Evolutionary conservation across 2,329 filamentous ascomycete genomes (phyloP), one percentile per base, ranked within the genome.

Genomic region (Calonectria hongkongensis): DNA sequence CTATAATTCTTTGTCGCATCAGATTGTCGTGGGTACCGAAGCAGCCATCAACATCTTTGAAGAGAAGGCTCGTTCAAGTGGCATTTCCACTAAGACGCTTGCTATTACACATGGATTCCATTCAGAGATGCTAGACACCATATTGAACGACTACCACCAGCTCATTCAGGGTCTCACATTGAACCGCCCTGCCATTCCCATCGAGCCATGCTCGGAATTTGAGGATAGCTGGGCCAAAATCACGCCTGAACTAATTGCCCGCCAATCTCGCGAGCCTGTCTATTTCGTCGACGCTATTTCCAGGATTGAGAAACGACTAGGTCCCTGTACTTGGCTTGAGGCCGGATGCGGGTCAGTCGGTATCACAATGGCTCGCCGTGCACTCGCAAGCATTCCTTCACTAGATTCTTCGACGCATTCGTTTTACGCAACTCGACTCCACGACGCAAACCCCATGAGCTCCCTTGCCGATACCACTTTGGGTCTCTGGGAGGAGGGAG

Each of bases 81-180:
- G 54, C 6, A 15, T 60, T 27, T 60, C 54, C 27, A 41, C 54
- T 6, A 60, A 60, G 21, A n/a, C 33, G 4, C 13, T 60, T 2
- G 54, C 36, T 27, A 36, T 60, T 3, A 41, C 54, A 12, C 54
- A 60, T 41, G 54, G 54, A 27, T 60, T 60, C 33, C 54, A 60
- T 27, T 60, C 54, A 41, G 25, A 16, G 13, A 8, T 60, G n/a
- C 15, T 60, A 16, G 21, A 60, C 13, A 41, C 13, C 12, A 60
- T 60, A n/a, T 25, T 60, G 13, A 60, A 60, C 13, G 54, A 60
- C 3, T 60, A 60, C 7, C 54, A 41, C 54, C n/a, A 60, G 54
- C 4, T 60, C 6, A 60, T 60, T 27, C 54, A 25, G 25, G 33
- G 54, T 2, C 54, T 60, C 7, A 36, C n/a, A 2, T 41, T 60